A percentile compares a stretch with the other conserved stretches of the same genome.
Conservation (phyloP, 2,329 filamentous ascomycete genomes). For the Arthrinium phaeospermum region DNA sequence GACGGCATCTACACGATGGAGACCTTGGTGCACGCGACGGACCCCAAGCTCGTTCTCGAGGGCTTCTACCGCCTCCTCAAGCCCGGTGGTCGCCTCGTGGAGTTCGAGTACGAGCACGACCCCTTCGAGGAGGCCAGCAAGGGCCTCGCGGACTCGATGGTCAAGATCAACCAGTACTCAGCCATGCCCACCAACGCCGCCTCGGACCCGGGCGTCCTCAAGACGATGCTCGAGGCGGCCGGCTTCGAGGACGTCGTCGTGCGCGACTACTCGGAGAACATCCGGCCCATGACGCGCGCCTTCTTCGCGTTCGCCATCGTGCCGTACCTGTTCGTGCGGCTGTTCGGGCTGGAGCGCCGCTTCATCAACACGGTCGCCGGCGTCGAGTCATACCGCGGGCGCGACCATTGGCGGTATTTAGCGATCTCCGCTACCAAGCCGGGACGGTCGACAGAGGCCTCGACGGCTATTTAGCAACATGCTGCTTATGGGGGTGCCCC, state of each 20-base stretch:
- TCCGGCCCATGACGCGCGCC: constrained; percentile 53
- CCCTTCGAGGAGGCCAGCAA: constrained; percentile 36
- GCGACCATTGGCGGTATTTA: constrained; percentile 42
- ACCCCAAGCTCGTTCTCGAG: constrained; percentile 48
- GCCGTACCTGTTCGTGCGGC: constrained; percentile 50
- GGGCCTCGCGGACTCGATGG: constrained; percentile 35
- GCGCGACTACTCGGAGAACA: constrained; percentile 51
- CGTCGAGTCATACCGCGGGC: constrained; percentile 41
- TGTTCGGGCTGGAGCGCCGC: constrained; percentile 49
- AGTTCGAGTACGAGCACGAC: constrained; percentile 55
- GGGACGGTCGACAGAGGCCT: constrained; percentile 27
- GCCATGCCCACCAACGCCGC: constrained; percentile 52
- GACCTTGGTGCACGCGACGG: constrained; percentile 59
- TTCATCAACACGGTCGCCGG: constrained; percentile 57
- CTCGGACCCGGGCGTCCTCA: constrained; percentile 46
- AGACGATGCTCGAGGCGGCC: constrained; percentile 47
- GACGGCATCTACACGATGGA: constrained; percentile 63
- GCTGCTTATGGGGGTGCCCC: not conserved
- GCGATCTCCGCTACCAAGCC: constrained; percentile 45
- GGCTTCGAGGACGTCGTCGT: constrained; percentile 52
- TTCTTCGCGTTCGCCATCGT: constrained; percentile 53
- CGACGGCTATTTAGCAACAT: constrained; percentile 22
- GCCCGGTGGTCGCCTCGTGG: constrained; percentile 52
- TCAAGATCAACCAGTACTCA: constrained; percentile 47
- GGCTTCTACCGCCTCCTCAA: constrained; percentile 54